Conservation (phyloP, 2,329 filamentous ascomycete genomes). For the Xylaria sp. region DNA sequence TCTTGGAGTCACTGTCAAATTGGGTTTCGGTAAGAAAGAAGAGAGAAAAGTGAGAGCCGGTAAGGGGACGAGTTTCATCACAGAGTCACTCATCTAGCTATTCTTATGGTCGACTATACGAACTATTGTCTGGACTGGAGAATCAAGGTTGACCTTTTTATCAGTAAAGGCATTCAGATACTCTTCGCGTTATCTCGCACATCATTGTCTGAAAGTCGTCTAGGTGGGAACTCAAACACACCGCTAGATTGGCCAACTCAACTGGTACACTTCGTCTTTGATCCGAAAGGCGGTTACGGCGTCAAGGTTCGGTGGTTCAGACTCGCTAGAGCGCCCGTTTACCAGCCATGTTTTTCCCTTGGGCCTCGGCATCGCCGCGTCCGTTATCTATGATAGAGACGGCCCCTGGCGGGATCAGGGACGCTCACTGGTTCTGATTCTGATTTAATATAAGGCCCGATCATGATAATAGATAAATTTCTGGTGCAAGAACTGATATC, state of each 20-base stretch:
- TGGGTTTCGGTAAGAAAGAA: too few species aligned
- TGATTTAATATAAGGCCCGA: not conserved
- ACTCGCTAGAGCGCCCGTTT: constrained; percentile 40
- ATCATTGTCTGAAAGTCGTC: constrained; percentile 36
- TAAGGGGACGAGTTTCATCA: not conserved
- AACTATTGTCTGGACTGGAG: not conserved
- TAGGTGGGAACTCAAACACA: constrained; percentile 37
- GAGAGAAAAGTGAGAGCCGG: not conserved
- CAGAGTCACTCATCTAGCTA: not conserved
- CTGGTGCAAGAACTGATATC: not conserved
- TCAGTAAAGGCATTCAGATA: not conserved
- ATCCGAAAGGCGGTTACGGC: constrained; percentile 40
- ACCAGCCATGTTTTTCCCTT: constrained; percentile 35
- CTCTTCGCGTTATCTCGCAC: constrained; percentile 18
- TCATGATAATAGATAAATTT: not conserved
- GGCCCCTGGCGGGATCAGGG: constrained; percentile 36
- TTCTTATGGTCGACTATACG: not conserved
- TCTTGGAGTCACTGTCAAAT: not conserved
- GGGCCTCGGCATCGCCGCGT: constrained; percentile 3
- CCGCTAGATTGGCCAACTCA: constrained; percentile 37
- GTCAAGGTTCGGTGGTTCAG: constrained; percentile 44
- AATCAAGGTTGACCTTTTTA: constrained; percentile 2
- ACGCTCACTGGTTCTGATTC: constrained; percentile 36
- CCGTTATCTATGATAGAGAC: constrained; percentile 23
- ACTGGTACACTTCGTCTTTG: constrained; percentile 5